phyloP scores from a whole-genome alignment of 768 basidiomycete species.

The Atractiella rhizophila region DNA sequence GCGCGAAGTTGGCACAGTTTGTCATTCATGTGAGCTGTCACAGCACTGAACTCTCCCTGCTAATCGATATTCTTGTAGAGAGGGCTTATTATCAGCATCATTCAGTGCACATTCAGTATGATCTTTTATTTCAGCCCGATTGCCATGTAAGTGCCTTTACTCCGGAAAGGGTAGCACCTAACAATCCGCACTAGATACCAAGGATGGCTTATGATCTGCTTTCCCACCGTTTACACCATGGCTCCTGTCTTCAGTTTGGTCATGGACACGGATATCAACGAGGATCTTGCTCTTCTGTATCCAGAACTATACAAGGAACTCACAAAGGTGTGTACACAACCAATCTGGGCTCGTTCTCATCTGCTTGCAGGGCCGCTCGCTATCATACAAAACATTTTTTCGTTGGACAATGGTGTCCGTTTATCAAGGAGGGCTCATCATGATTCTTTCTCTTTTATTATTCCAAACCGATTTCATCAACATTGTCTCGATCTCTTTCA shows the following conservation, averaged over 20 bases:
- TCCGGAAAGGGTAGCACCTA: too few species aligned
- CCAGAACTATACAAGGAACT: constrained; percentile 95
- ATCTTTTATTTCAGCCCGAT: constrained; percentile 90
- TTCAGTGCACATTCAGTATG: constrained; percentile 70
- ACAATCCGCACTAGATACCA: too few species aligned
- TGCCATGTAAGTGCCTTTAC: too few species aligned
- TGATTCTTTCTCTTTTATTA: constrained; percentile 85
- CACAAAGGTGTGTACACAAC: constrained; percentile 42
- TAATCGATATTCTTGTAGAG: neutral
- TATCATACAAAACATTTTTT: constrained; percentile 97
- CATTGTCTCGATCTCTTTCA: constrained; percentile 95
- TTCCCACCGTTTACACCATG: constrained; percentile 38
- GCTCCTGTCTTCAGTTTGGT: constrained; percentile 94
- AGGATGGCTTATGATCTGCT: constrained; percentile 85
- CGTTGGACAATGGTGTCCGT: constrained; percentile 91
- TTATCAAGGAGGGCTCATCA: constrained; percentile 64
- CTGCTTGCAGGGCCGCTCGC: constrained; percentile 45
- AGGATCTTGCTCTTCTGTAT: constrained; percentile 79
- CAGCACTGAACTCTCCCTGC: too few species aligned
- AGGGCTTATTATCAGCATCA: constrained; percentile 69
- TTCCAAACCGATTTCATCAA: constrained; percentile 96
- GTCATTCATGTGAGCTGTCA: too few species aligned
- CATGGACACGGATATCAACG: constrained; percentile 79
- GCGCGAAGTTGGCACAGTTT: constrained; percentile 90
- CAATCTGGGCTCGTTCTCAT: constrained; percentile 1